Percentiles rank a stretch among this genome's conserved stretches.
Evolutionary conservation across 169 alveolate genomes (phyloP).

Genomic region (Plasmodium adleri): DNA sequence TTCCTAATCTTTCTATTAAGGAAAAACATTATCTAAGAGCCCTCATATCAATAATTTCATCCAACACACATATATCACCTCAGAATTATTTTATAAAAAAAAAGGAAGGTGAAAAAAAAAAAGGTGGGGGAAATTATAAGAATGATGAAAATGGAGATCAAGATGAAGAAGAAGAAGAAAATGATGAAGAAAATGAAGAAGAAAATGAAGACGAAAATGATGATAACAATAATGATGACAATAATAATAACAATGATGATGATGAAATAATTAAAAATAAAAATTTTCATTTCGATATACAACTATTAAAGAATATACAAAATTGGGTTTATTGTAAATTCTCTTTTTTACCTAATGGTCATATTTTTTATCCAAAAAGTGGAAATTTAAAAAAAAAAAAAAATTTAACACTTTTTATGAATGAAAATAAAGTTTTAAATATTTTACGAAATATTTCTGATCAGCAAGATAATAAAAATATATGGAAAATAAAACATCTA

Average conservation of each 20-base stretch:
- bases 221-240: not conserved
- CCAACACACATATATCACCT: conserved; percentile 62
- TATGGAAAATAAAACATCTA: conserved; percentile 50
- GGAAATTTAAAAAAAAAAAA: conserved; percentile 1
- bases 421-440: conserved; percentile 39
- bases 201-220: not conserved
- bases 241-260: not conserved
- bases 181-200: not conserved
- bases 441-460: conserved; percentile 31
- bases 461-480: not conserved
- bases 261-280: conserved; percentile 23
- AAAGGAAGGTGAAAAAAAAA: not conserved
- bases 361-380: conserved; percentile 41
- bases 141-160: not conserved
- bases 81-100: conserved; percentile 26
- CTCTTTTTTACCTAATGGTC: conserved; percentile 54
- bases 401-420: conserved; percentile 10
- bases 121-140: not conserved
- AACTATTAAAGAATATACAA: conserved; percentile 3
- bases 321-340: conserved; percentile 62
- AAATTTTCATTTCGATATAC: conserved; percentile 32
- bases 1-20: conserved; percentile 45
- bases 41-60: conserved; percentile 47
- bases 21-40: conserved; percentile 71
- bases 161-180: conserved; percentile 13